Evolutionary conservation across 2,329 filamentous ascomycete species (phyloP).

Genomic region (Aspergillus fumigatiaffinis): DNA sequence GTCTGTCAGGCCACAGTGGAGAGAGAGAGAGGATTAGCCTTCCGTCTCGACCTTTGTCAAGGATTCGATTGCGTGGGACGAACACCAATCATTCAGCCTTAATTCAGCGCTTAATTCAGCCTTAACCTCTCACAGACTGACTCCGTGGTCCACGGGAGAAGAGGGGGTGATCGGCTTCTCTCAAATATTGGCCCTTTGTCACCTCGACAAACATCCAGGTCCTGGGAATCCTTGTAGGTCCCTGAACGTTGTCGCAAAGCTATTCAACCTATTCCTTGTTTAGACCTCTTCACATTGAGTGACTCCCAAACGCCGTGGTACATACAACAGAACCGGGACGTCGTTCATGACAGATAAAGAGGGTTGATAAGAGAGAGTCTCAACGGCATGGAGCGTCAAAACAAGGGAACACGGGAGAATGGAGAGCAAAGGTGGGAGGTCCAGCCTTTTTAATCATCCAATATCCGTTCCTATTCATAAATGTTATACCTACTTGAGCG

Average conservation of each 20-base stretch:
- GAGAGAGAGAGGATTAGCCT: background rate
- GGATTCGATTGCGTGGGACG: background rate
- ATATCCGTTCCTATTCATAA: background rate
- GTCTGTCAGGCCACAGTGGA: background rate
- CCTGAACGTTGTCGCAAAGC: background rate
- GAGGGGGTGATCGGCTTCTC: background rate
- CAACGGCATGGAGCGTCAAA: constrained; percentile 3
- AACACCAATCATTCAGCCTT: background rate
- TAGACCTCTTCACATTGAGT: background rate
- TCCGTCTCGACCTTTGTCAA: background rate
- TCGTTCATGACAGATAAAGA: background rate
- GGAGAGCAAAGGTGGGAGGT: constrained; percentile 8
- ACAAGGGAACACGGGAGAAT: background rate
- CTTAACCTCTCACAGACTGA: background rate
- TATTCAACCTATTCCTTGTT: background rate
- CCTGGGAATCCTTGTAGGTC: background rate
- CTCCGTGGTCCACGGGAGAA: background rate
- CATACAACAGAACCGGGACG: background rate
- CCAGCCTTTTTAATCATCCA: background rate
- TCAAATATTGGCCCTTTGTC: background rate
- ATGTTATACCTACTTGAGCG: background rate
- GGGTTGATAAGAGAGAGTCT: background rate
- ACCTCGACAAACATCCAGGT: background rate
- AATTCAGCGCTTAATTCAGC: background rate
- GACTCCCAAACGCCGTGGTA: background rate